Evolutionary conservation across 2,329 filamentous ascomycete species (phyloP).

Genomic region (Xylaria sp.): DNA sequence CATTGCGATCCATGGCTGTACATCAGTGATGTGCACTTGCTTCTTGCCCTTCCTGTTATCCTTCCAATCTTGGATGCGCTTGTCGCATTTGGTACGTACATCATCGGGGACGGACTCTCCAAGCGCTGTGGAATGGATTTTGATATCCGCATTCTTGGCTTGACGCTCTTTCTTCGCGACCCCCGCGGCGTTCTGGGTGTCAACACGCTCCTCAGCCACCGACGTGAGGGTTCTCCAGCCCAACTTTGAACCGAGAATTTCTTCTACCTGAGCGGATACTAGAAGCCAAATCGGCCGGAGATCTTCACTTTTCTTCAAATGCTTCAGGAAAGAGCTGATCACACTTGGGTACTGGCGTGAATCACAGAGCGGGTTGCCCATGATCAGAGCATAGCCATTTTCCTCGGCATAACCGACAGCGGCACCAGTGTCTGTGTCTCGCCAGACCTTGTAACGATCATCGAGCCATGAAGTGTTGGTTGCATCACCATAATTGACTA

Average conservation of each 20-base stretch:
- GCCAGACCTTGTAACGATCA: constrained; percentile 87
- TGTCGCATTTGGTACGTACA: constrained; percentile 74
- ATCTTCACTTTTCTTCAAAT: constrained; percentile 72
- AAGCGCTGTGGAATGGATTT: constrained; percentile 76
- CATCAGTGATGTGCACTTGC: constrained; percentile 90
- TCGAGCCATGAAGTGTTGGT: constrained; percentile 95
- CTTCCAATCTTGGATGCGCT: constrained; percentile 82
- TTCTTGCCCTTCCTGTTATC: constrained; percentile 78
- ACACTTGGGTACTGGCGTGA: constrained; percentile 77
- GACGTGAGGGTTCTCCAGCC: constrained; percentile 91
- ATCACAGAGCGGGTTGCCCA: constrained; percentile 89
- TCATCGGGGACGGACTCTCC: constrained; percentile 72
- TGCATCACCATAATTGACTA: constrained; percentile 94
- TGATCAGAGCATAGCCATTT: constrained; percentile 80
- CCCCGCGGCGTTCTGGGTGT: constrained; percentile 71
- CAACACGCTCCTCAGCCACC: constrained; percentile 87
- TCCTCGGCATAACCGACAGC: constrained; percentile 84
- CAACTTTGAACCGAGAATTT: constrained; percentile 80
- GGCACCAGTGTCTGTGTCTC: constrained; percentile 80
- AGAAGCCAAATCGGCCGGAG: constrained; percentile 91
- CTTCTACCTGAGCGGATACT: constrained; percentile 80
- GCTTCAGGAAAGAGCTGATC: constrained; percentile 78
- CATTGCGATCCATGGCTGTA: constrained; percentile 86
- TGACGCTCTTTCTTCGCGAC: constrained; percentile 84
- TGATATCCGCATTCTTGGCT: constrained; percentile 67